Conservation (phyloP, 2,329 filamentous ascomycete species). For the Aspergillus tamarii region DNA sequence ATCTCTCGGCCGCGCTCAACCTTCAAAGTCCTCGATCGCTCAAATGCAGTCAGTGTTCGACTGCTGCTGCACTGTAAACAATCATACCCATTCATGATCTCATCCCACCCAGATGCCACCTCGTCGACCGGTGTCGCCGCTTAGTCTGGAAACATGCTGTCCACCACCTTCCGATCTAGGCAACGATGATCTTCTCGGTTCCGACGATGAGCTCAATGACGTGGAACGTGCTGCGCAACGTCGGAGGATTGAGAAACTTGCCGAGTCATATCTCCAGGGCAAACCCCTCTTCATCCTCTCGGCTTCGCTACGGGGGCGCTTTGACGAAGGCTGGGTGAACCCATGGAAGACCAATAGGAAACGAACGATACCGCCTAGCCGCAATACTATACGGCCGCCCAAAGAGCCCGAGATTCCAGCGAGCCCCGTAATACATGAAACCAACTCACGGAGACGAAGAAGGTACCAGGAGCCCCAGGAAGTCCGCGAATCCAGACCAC, state of each 20-base stretch:
- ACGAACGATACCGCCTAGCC: neutral
- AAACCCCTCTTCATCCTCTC: conserved; percentile 49
- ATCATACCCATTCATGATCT: conserved; percentile 15
- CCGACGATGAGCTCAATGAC: conserved; percentile 45
- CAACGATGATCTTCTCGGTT: conserved; percentile 33
- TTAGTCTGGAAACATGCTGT: conserved; percentile 40
- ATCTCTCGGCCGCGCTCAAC: conserved; percentile 1
- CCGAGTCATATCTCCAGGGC: conserved; percentile 46
- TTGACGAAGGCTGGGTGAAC: conserved; percentile 49
- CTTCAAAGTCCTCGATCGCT: conserved; percentile 14
- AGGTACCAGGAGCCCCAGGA: conserved; percentile 21
- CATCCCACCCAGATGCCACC: conserved; percentile 34
- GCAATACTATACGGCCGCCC: neutral
- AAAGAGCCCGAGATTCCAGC: conserved; percentile 11
- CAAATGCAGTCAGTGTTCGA: conserved; percentile 28
- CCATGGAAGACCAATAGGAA: conserved; percentile 45
- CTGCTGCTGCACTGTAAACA: conserved; percentile 23
- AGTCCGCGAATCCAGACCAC: conserved; percentile 4
- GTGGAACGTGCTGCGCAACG: conserved; percentile 38
- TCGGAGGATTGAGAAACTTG: conserved; percentile 47
- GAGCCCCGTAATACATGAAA: conserved; percentile 32
- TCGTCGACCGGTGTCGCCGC: conserved; percentile 35
- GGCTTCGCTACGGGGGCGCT: conserved; percentile 49
- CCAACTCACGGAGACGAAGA: conserved; percentile 27
- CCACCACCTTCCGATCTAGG: conserved; percentile 30